These are phyloP conservation scores for Trichoderma koningiopsis DNA, from an alignment of 2,329 filamentous ascomycete species.

Conservation along the genomic window DNA sequence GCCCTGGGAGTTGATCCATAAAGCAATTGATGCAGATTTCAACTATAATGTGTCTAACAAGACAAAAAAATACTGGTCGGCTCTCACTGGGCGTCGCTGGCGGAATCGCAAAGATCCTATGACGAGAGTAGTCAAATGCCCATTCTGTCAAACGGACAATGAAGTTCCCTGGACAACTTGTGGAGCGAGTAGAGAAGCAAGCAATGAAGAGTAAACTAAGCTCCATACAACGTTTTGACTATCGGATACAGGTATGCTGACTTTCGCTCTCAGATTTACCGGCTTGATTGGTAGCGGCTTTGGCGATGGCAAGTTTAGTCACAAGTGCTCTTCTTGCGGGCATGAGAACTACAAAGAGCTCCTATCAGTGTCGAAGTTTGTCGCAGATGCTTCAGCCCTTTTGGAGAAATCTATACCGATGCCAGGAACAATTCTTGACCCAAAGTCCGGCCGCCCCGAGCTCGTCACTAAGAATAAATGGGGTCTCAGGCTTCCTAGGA, in stretches of 20 bases:
- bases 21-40: slow-evolving; percentile 61
- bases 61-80: slow-evolving; percentile 51
- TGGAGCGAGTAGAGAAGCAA: slow-evolving; percentile 36
- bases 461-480: slow-evolving; percentile 30
- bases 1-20: slow-evolving; percentile 64
- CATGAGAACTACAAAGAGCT: slow-evolving; percentile 56
- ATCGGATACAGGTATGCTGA: not conserved
- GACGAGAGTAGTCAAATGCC: slow-evolving; percentile 56
- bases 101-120: slow-evolving; percentile 56
- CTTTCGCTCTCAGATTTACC: not conserved
- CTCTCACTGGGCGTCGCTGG: slow-evolving; percentile 57
- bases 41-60: slow-evolving; percentile 53
- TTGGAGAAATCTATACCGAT: slow-evolving; percentile 49
- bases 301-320: slow-evolving; percentile 57
- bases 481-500: slow-evolving; percentile 37
- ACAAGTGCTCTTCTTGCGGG: slow-evolving; percentile 54
- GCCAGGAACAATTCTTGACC: slow-evolving; percentile 67
- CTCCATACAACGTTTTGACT: no score
- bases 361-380: slow-evolving; percentile 64
- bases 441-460: slow-evolving; percentile 53
- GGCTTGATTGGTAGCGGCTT: slow-evolving; percentile 54
- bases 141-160: slow-evolving; percentile 48
- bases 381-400: slow-evolving; percentile 35
- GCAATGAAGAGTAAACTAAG: not conserved
- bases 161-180: slow-evolving; percentile 63